These are phyloP conservation scores for Rossbeevera mucosa DNA, from an alignment of 768 basidiomycete genomes.

Conservation along the genomic window DNA sequence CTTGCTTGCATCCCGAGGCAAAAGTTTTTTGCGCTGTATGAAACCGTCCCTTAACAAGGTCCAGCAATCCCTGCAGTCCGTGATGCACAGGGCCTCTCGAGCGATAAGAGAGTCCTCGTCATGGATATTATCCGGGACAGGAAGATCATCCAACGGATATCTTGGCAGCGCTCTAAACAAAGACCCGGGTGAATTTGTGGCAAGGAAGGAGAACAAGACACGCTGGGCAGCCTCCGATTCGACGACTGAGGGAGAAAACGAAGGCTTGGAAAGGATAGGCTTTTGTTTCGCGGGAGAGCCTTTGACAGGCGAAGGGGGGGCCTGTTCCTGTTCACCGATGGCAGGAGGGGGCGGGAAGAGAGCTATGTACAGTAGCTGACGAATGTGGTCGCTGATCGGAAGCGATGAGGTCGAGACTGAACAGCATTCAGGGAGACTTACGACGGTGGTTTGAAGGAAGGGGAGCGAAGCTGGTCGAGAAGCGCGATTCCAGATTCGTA, in stretches of 20 bases:
- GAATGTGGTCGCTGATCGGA: conserved; percentile 50
- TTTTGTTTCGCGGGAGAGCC: conserved; percentile 48
- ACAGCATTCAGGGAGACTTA: conserved; percentile 33
- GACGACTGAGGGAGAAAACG: conserved; percentile 39
- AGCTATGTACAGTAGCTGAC: conserved; percentile 67
- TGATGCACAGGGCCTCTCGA: conserved; percentile 49
- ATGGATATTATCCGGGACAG: conserved; percentile 28
- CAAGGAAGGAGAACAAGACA: conserved; percentile 50
- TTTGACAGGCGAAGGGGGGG: conserved; percentile 33
- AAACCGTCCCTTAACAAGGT: conserved; percentile 54
- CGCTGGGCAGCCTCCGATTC: conserved; percentile 50
- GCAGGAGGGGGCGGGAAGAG: conserved; percentile 48
- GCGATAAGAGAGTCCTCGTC: conserved; percentile 56
- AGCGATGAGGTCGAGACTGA: conserved; percentile 11
- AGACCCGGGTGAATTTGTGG: conserved; percentile 52
- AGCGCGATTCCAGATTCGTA: conserved; percentile 63
- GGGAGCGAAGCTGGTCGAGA: conserved; percentile 58
- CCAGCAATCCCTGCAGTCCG: conserved; percentile 56
- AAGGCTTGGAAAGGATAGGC: conserved; percentile 35
- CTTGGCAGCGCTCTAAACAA: conserved; percentile 53
- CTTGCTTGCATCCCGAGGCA: conserved; percentile 19
- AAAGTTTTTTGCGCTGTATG: conserved; percentile 33
- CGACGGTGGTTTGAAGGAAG: conserved; percentile 55
- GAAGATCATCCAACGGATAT: conserved; percentile 31
- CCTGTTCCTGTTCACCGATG: conserved; percentile 18